A percentile compares a stretch with the other conserved stretches of the same genome.
phyloP scores from a whole-genome alignment of 768 basidiomycete genomes.

The Strobilomyces dryophilus region DNA sequence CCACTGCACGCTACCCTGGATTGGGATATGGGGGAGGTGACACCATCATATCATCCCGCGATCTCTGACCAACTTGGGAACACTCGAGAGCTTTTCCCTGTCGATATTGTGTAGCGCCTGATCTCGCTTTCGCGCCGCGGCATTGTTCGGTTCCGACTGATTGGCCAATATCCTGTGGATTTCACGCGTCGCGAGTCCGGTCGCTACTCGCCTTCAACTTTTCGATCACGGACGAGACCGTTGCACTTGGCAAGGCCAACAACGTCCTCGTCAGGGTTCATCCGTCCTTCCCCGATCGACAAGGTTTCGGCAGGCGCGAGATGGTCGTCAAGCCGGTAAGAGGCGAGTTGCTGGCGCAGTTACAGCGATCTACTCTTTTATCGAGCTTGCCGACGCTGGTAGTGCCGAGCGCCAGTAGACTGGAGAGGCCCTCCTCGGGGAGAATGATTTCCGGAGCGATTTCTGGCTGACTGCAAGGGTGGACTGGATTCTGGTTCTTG shows the following conservation, averaged over 20 bases:
- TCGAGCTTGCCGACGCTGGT: too few species aligned
- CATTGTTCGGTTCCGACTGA: background rate
- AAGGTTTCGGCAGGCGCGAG: constrained; percentile 64
- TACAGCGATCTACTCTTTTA: too few species aligned
- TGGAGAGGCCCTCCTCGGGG: too few species aligned
- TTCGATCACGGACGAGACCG: constrained; percentile 61
- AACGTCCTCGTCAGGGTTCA: constrained; percentile 53
- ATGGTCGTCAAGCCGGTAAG: constrained; percentile 60
- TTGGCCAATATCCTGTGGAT: constrained; percentile 65
- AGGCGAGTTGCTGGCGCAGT: constrained; percentile 33
- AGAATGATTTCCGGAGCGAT: too few species aligned
- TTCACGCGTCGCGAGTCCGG: constrained; percentile 52
- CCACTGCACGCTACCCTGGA: constrained; percentile 42
- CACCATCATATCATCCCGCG: background rate
- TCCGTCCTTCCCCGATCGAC: constrained; percentile 56
- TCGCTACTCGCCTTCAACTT: constrained; percentile 40
- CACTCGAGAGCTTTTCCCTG: constrained; percentile 44
- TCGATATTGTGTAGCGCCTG: constrained; percentile 34
- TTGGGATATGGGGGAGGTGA: constrained; percentile 55
- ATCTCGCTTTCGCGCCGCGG: background rate
- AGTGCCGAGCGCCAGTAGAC: too few species aligned
- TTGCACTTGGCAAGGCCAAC: constrained; percentile 50
- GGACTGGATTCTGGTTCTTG: too few species aligned
- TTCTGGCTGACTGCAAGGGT: too few species aligned
- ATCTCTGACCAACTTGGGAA: constrained; percentile 2